Percentiles rank a stretch among this genome's conserved stretches.
Conservation (phyloP, 441 rosid genomes). For the Heliophila coronopifolia region DNA sequence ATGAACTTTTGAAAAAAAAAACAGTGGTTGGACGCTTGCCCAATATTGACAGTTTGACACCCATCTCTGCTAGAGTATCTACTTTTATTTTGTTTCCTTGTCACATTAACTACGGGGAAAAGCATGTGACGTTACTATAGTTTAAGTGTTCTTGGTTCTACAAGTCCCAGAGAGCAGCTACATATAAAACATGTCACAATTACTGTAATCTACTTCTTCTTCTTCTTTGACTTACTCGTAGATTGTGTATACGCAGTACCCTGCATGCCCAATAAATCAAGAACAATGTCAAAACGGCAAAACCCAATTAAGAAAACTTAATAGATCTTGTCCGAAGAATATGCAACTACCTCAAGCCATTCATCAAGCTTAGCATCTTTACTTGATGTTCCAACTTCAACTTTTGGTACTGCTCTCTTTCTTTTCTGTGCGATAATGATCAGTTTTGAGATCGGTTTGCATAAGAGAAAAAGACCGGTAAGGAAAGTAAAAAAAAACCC, state of each 20-base stretch:
- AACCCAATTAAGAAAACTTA: neutral
- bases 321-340: neutral
- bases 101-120: no score
- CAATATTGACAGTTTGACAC: no score
- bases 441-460: neutral
- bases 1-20: no score
- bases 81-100: no score
- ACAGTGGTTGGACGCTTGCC: no score
- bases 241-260: slow-evolving; percentile 66
- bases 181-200: slow-evolving; percentile 1
- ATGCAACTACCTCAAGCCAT: slow-evolving; percentile 98
- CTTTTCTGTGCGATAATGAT: slow-evolving; percentile 46
- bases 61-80: no score
- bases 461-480: no score
- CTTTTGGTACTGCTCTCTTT: slow-evolving; percentile 57
- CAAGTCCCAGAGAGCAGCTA: neutral
- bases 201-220: slow-evolving; percentile 47
- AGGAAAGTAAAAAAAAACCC: no score
- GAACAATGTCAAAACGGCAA: slow-evolving; percentile 3
- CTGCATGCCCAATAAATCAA: slow-evolving; percentile 29
- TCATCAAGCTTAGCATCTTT: slow-evolving; percentile 79
- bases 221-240: slow-evolving; percentile 71
- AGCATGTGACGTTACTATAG: slow-evolving; percentile 11
- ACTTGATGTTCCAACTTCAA: slow-evolving; percentile 80
- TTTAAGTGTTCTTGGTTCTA: slow-evolving; percentile 1